Percentiles rank a stretch among this genome's conserved stretches.
phyloP scores from a whole-genome alignment of 257 asterid genomes.

The Capsicum baccatum region DNA sequence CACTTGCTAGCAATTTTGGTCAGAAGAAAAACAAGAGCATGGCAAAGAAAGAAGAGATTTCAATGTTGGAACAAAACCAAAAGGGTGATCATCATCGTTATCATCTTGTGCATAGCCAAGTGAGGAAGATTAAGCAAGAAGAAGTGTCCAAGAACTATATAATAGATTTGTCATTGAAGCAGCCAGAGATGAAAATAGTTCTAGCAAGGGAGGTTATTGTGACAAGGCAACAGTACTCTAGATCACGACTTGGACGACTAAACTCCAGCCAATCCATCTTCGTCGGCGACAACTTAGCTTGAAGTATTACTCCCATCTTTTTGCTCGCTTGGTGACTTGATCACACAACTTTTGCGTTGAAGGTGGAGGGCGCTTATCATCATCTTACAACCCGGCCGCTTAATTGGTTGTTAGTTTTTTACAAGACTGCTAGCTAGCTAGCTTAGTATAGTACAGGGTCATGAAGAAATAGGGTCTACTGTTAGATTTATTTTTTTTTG shows the following conservation, averaged over 20 bases:
- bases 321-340: too few species aligned
- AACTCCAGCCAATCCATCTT: background rate
- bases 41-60: slow-evolving; percentile 18
- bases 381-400: too few species aligned
- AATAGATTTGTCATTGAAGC: background rate
- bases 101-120: slow-evolving; percentile 30
- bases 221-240: slow-evolving; percentile 24
- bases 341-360: too few species aligned
- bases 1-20: background rate
- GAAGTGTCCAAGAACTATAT: background rate
- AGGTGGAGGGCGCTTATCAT: too few species aligned
- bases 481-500: background rate
- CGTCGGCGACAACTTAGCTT: background rate
- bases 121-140: slow-evolving; percentile 34
- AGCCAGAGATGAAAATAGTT: slow-evolving; percentile 16
- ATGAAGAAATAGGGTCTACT: background rate
- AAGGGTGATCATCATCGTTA: background rate
- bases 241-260: slow-evolving; percentile 28
- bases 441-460: background rate
- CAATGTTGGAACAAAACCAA: background rate
- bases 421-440: background rate
- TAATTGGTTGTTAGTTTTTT: background rate
- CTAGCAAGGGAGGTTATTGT: slow-evolving; percentile 7
- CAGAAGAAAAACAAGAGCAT: background rate
- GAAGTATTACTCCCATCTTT: too few species aligned